These are phyloP conservation scores for Calophaca sinica DNA, from an alignment of 306 rosid species.

Conservation along the genomic window DNA sequence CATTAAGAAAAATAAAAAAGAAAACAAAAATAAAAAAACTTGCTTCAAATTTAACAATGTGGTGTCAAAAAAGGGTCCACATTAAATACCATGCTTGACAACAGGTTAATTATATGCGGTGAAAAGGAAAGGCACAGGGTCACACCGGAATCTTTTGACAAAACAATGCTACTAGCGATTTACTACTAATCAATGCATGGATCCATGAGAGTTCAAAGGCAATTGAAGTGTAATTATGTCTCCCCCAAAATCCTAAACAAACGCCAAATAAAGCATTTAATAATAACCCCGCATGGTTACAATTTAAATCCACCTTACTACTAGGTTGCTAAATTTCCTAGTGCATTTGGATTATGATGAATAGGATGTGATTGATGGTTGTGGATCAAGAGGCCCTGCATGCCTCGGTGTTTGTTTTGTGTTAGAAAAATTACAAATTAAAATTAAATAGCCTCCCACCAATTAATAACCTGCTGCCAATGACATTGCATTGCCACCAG, in stretches of 20 bases:
- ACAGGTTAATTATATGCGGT: slow-evolving; percentile 10
- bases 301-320: neutral
- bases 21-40: neutral
- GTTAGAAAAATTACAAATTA: neutral
- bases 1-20: neutral
- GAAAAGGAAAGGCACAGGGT: slow-evolving; percentile 15
- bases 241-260: slow-evolving; percentile 31
- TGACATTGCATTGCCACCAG: slow-evolving; percentile 22
- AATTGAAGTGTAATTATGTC: slow-evolving; percentile 36
- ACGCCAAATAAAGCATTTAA: slow-evolving; percentile 33
- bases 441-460: neutral
- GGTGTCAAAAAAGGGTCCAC: slow-evolving; percentile 1
- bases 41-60: slow-evolving; percentile 24
- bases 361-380: no score
- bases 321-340: neutral
- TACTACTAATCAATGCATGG: slow-evolving; percentile 28
- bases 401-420: slow-evolving; percentile 22
- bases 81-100: slow-evolving; percentile 36
- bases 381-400: neutral
- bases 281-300: slow-evolving; percentile 9
- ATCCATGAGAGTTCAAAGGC: slow-evolving; percentile 6
- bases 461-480: slow-evolving; percentile 35
- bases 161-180: neutral
- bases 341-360: no score
- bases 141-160: slow-evolving; percentile 23